Percentiles rank a stretch among this genome's conserved stretches.
phyloP scores from a whole-genome alignment of 164 flowering plant genomes.

The Berberis vulgaris region DNA sequence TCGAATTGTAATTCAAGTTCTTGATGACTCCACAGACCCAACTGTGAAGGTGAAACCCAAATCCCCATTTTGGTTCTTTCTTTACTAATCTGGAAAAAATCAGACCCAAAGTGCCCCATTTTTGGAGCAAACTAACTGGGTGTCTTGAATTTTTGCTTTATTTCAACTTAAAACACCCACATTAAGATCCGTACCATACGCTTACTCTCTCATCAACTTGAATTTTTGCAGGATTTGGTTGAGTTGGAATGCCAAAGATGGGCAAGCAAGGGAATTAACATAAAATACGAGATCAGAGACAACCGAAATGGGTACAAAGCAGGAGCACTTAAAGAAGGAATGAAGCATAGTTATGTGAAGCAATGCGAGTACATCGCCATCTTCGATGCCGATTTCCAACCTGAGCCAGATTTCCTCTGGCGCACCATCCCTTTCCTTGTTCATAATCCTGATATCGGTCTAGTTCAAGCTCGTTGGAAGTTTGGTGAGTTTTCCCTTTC shows the following conservation, averaged over 20 bases:
- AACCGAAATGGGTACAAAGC: conserved; percentile 86
- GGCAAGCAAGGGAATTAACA: conserved; percentile 80
- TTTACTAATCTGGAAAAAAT: no score
- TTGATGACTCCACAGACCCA: conserved; percentile 89
- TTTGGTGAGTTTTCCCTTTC: conserved; percentile 51
- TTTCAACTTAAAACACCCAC: no score
- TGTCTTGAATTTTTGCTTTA: no score
- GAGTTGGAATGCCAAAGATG: conserved; percentile 73
- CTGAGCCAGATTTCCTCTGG: conserved; percentile 78
- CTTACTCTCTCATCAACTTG: background rate
- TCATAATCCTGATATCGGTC: conserved; percentile 64
- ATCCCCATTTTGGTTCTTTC: no score
- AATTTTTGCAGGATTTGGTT: conserved; percentile 42
- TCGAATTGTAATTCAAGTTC: conserved; percentile 82
- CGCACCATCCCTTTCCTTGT: conserved; percentile 70
- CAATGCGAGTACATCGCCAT: conserved; percentile 84
- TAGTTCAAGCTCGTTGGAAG: conserved; percentile 93
- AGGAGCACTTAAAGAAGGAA: conserved; percentile 90
- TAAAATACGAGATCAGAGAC: conserved; percentile 80
- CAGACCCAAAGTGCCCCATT: no score
- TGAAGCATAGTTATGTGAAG: conserved; percentile 71
- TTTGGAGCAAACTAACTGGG: no score
- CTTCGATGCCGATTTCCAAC: conserved; percentile 93
- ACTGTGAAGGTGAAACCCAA: conserved; percentile 38
- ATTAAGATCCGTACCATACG: no score